Evolutionary conservation across 257 asterid species (phyloP).

Genomic region (Capsicum chinense): DNA sequence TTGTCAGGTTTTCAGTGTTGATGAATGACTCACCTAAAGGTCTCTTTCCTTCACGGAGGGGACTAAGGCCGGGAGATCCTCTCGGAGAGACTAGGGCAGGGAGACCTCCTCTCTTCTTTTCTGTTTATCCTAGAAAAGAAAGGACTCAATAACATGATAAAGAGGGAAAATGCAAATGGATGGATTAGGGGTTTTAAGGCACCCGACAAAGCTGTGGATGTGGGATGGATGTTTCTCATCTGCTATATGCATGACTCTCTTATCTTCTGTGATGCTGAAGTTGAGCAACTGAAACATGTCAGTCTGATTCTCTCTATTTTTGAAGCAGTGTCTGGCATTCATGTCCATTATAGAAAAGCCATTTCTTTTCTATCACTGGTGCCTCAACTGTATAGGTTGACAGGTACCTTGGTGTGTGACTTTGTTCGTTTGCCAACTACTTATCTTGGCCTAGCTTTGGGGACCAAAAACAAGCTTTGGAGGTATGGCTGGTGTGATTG

Average conservation of each 20-base stretch:
- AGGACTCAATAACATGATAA: not conserved
- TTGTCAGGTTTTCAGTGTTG: constrained; percentile 16
- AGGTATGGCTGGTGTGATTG: not conserved
- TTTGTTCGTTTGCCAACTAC: not conserved
- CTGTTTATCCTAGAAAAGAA: not conserved
- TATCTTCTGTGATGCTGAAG: not conserved
- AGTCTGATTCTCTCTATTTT: not conserved
- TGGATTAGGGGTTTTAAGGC: not conserved
- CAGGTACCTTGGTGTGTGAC: not conserved
- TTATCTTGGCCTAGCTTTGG: not conserved
- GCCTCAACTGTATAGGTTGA: constrained; percentile 3
- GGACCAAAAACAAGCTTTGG: not conserved
- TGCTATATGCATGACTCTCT: constrained; percentile 1
- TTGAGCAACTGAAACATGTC: not conserved
- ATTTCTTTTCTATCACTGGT: constrained; percentile 3
- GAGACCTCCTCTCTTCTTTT: not conserved
- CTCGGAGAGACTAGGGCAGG: not conserved
- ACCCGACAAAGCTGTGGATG: constrained; percentile 13
- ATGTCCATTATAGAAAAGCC: not conserved
- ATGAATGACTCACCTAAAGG: not conserved
- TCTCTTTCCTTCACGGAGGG: constrained; percentile 8
- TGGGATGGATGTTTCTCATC: constrained; percentile 18
- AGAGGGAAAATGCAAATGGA: not conserved
- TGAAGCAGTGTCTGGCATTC: not conserved
- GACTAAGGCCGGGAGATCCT: not conserved